Evolutionary conservation across 345 rosid genomes (phyloP).

Genomic region (Pistacia integerrima): DNA sequence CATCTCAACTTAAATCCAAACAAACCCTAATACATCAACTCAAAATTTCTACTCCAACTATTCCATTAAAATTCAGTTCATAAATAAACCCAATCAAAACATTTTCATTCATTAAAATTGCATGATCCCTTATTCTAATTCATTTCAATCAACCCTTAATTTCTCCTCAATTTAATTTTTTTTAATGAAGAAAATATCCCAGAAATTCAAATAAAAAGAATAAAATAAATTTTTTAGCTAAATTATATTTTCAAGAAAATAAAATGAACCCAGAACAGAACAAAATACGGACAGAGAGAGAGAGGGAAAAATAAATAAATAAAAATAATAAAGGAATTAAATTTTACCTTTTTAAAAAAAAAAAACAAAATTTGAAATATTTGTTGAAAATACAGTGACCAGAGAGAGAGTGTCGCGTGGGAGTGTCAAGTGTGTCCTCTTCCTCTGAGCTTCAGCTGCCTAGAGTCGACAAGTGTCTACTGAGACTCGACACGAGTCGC

Average conservation of each 20-base stretch:
- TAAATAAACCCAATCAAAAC: conserved; percentile 4
- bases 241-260: background rate
- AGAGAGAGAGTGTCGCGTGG: conserved; percentile 9
- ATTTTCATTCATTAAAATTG: no score
- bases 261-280: conserved; percentile 2
- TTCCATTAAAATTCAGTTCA: conserved; percentile 19
- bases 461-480: conserved; percentile 87
- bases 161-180: background rate
- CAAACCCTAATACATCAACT: background rate
- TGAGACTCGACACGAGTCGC: conserved; percentile 63
- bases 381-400: conserved; percentile 20
- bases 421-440: conserved; percentile 30
- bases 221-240: background rate
- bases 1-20: background rate
- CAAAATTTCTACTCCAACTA: conserved; percentile 2
- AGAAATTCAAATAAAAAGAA: background rate
- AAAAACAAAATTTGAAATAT: background rate
- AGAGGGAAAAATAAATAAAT: background rate
- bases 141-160: background rate
- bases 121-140: no score
- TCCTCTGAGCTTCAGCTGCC: conserved; percentile 26
- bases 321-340: background rate
- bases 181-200: background rate
- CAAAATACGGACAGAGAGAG: background rate
- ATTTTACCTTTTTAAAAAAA: conserved; percentile 27